These are phyloP conservation scores for Neonectria magnoliae DNA, from an alignment of 2,329 filamentous ascomycete genomes.

Conservation along the genomic window DNA sequence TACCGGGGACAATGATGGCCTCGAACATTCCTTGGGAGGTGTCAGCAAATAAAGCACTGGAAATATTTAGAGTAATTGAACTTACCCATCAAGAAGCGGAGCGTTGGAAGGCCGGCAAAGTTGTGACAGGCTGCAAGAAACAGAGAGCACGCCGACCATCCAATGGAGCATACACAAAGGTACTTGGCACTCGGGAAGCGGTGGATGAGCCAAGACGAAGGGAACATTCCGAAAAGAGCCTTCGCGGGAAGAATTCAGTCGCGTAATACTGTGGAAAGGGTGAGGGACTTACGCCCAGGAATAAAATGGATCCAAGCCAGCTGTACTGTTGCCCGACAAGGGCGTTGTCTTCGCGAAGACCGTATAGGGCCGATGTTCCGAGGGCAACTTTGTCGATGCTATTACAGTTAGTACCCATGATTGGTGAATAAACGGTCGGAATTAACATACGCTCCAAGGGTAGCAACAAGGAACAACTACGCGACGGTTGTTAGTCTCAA, in stretches of 20 bases:
- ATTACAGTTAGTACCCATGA: background rate
- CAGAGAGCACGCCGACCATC: slow-evolving; percentile 14
- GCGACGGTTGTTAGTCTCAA: background rate
- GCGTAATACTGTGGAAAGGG: background rate
- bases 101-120: slow-evolving; percentile 2
- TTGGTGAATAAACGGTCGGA: background rate
- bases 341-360: slow-evolving; percentile 17
- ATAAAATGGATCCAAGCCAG: slow-evolving; percentile 21
- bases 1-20: slow-evolving; percentile 18
- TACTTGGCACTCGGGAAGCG: slow-evolving; percentile 20
- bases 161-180: slow-evolving; percentile 16
- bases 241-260: background rate
- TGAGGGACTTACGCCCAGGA: slow-evolving; percentile 4
- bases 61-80: background rate
- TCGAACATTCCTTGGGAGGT: slow-evolving; percentile 7
- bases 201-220: slow-evolving; percentile 20
- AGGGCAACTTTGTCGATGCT: slow-evolving; percentile 24
- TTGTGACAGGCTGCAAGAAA: slow-evolving; percentile 17
- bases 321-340: slow-evolving; percentile 23
- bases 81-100: slow-evolving; percentile 22
- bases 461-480: slow-evolving; percentile 14
- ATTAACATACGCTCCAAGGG: slow-evolving; percentile 10
- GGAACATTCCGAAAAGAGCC: slow-evolving; percentile 19
- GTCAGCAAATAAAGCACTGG: background rate
- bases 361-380: slow-evolving; percentile 17